Conservation (phyloP, 176 grass and related monocot genomes). For the Elymus sibiricus region DNA sequence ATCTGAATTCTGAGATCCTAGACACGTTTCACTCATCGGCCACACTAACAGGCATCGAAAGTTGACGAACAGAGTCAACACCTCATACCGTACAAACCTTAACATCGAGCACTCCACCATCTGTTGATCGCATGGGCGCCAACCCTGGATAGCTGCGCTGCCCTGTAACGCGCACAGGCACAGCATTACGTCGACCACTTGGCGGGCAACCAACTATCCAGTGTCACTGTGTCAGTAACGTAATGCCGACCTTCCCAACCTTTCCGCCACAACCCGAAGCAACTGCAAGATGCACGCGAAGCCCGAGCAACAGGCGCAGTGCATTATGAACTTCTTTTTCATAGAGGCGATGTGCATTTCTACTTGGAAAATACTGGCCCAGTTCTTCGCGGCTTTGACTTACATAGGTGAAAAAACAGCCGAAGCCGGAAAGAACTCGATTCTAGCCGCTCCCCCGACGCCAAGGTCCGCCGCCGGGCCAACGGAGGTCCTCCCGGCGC, state of each 20-base stretch:
- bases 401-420: too few relatives aligned
- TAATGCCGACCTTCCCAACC: background rate
- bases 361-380: background rate
- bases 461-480: too few relatives aligned
- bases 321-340: background rate
- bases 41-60: background rate
- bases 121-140: background rate
- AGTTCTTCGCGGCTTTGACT: too few relatives aligned
- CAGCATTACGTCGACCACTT: slow-evolving; percentile 24
- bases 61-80: background rate
- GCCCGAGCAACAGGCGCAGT: background rate
- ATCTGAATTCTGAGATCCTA: background rate
- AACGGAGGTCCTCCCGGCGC: too few relatives aligned
- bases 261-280: background rate
- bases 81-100: background rate
- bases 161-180: background rate
- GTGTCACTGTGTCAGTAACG: background rate
- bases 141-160: background rate
- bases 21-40: background rate
- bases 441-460: too few relatives aligned
- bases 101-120: background rate
- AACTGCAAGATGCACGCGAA: background rate
- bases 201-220: background rate
- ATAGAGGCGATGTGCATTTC: background rate
- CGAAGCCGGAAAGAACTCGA: too few relatives aligned